These are phyloP conservation scores for Saccharomycopsis schoenii DNA, from an alignment of 805 yeast species.

Conservation along the genomic window DNA sequence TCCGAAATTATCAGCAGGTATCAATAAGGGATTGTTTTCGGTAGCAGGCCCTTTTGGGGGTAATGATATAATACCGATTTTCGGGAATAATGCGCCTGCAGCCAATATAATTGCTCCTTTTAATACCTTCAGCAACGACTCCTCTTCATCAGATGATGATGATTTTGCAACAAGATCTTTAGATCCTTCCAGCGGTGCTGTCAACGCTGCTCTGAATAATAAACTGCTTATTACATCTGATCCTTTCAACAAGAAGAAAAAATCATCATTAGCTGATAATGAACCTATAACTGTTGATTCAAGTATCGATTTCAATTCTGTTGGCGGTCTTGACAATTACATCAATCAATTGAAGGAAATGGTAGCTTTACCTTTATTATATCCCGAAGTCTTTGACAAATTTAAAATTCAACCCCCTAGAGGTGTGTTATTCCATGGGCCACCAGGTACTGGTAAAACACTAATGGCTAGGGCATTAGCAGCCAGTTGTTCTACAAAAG, in stretches of 20 bases:
- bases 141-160: slow-evolving; percentile 39
- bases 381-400: slow-evolving; percentile 86
- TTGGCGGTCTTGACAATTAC: slow-evolving; percentile 88
- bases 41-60: slow-evolving; percentile 99
- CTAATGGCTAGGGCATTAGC: slow-evolving; percentile 97
- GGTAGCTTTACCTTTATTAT: slow-evolving; percentile 87
- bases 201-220: slow-evolving; percentile 8
- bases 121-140: slow-evolving; percentile 22
- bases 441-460: slow-evolving; percentile 98
- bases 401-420: slow-evolving; percentile 93
- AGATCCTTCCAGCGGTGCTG: slow-evolving; percentile 6
- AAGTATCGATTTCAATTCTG: slow-evolving; percentile 72
- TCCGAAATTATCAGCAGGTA: slow-evolving; percentile 33
- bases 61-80: slow-evolving; percentile 76
- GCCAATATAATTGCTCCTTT: background rate
- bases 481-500: slow-evolving; percentile 81
- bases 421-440: slow-evolving; percentile 96
- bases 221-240: slow-evolving; percentile 22
- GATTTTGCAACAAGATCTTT: slow-evolving; percentile 24
- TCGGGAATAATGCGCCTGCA: slow-evolving; percentile 37
- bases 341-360: slow-evolving; percentile 91
- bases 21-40: slow-evolving; percentile 68
- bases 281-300: slow-evolving; percentile 90
- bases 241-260: slow-evolving; percentile 30
- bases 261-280: slow-evolving; percentile 65